These are phyloP conservation scores for Dalechampia spathulata DNA, from an alignment of 441 rosid species.

Conservation along the genomic window DNA sequence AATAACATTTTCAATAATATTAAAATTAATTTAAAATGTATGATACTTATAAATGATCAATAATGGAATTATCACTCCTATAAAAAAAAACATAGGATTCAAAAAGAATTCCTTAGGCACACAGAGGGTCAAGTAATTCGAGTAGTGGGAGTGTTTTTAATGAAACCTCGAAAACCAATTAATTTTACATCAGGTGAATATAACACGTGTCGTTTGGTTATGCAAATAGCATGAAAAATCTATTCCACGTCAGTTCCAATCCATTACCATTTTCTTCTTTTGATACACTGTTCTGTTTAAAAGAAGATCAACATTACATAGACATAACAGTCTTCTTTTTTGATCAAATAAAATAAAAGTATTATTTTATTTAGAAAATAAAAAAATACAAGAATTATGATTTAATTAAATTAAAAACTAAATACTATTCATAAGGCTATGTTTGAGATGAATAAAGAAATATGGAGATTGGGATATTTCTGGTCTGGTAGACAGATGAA, in stretches of 20 bases:
- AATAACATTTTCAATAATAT: no score
- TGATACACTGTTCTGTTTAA: neutral
- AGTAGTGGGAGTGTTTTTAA: neutral
- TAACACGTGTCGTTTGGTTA: conserved; percentile 1
- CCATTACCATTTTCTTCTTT: neutral
- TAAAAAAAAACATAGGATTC: no score
- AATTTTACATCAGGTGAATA: neutral
- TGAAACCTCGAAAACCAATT: neutral
- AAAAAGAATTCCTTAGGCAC: no score
- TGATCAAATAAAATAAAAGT: no score
- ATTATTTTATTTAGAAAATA: no score
- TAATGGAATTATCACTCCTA: no score
- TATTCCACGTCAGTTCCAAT: neutral
- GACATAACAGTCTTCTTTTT: conserved; percentile 4
- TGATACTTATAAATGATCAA: no score
- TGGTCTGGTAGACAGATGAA: neutral
- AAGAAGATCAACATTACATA: neutral
- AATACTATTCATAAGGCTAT: neutral
- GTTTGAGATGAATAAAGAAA: conserved; percentile 1
- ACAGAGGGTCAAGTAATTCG: no score
- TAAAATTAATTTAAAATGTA: no score
- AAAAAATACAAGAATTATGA: no score
- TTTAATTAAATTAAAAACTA: no score
- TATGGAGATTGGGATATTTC: neutral
- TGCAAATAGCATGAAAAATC: neutral